These are phyloP conservation scores for Whalleya microplaca DNA, from an alignment of 2,329 filamentous ascomycete species.

Conservation along the genomic window DNA sequence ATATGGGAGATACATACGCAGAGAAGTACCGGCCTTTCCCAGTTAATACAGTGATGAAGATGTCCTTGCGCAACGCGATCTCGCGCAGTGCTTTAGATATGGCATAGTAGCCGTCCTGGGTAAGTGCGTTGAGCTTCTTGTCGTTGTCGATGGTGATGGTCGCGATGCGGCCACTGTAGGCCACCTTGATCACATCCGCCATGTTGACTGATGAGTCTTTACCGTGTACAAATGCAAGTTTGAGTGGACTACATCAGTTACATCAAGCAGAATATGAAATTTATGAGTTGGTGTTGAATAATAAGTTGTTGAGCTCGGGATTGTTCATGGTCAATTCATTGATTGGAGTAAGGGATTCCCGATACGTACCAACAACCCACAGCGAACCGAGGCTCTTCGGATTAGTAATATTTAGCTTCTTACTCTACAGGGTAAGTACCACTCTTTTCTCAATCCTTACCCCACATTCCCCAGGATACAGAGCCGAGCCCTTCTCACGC, in stretches of 20 bases:
- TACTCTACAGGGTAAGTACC: no score
- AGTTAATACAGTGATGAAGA: slow-evolving; percentile 82
- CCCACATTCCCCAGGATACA: not conserved
- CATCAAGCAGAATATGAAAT: not conserved
- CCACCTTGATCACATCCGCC: slow-evolving; percentile 53
- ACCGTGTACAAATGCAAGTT: no score
- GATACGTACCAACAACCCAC: not conserved
- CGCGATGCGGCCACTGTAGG: slow-evolving; percentile 72
- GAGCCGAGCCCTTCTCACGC: no score
- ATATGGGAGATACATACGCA: slow-evolving; percentile 62
- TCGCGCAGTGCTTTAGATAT: slow-evolving; percentile 75
- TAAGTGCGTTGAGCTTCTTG: slow-evolving; percentile 86
- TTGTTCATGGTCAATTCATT: not conserved
- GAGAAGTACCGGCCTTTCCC: slow-evolving; percentile 87
- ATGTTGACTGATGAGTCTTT: slow-evolving; percentile 30
- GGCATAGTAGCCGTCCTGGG: slow-evolving; percentile 73
- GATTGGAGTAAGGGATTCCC: not conserved
- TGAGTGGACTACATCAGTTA: not conserved
- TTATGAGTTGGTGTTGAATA: not conserved
- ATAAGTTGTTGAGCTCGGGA: not conserved
- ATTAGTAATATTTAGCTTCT: not conserved
- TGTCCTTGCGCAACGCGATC: slow-evolving; percentile 76
- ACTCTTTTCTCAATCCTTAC: not conserved
- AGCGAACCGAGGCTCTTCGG: not conserved
- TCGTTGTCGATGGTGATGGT: slow-evolving; percentile 85